A percentile compares a stretch with the other conserved stretches of the same genome.
phyloP scores from a whole-genome alignment of 2,329 filamentous ascomycete species.

The Colletotrichum sansevieriae region DNA sequence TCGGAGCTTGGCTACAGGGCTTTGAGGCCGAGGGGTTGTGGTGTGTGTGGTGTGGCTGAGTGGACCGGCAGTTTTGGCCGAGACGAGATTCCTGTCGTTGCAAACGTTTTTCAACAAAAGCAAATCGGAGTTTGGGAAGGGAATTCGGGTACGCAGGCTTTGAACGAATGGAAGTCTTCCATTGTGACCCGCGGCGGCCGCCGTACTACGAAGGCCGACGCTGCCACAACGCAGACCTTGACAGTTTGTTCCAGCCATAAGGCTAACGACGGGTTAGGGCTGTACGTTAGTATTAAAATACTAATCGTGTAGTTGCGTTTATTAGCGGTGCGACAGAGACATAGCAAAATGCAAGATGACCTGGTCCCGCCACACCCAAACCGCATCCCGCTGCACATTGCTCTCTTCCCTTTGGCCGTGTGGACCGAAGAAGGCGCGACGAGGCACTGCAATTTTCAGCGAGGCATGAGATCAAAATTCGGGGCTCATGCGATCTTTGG shows the following conservation, averaged over 20 bases:
- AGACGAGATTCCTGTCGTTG: not conserved
- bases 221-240: conserved; percentile 27
- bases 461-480: conserved; percentile 5
- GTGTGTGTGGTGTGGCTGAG: conserved; percentile 2
- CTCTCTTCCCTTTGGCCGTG: not conserved
- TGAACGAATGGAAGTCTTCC: conserved; percentile 26
- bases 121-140: conserved; percentile 33
- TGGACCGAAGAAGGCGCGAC: not conserved
- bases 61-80: conserved; percentile 5
- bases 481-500: conserved; percentile 12
- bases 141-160: conserved; percentile 13
- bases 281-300: conserved; percentile 39
- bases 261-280: conserved; percentile 11
- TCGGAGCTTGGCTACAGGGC: conserved; percentile 24
- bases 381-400: no score
- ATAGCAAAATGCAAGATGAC: conserved; percentile 22
- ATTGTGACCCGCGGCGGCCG: conserved; percentile 2
- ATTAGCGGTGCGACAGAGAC: conserved; percentile 28
- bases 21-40: conserved; percentile 1
- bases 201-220: conserved; percentile 14
- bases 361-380: not conserved
- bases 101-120: conserved; percentile 27
- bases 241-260: conserved; percentile 3
- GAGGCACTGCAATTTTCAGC: not conserved
- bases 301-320: conserved; percentile 35